Percentiles rank a stretch among this genome's conserved stretches.
Conservation (phyloP, 208 protist genomes). For the Kentomonas sorsogonicus region DNA sequence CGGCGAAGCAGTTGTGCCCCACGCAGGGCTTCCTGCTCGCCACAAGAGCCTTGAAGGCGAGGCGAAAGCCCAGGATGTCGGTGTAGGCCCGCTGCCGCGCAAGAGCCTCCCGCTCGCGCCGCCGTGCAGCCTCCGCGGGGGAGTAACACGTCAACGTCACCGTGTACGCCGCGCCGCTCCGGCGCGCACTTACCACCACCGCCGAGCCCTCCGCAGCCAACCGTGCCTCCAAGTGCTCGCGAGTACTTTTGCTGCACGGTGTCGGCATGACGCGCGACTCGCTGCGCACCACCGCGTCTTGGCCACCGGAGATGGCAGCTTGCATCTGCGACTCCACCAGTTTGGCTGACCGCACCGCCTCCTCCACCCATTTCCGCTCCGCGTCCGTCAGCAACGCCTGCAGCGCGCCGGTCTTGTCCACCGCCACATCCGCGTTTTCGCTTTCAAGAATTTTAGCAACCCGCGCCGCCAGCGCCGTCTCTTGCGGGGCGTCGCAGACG, state of each 20-base stretch:
- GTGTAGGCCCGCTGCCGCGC: constrained; percentile 23
- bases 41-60: constrained; percentile 57
- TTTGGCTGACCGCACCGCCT: not conserved
- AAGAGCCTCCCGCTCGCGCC: constrained; percentile 15
- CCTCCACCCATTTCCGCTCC: constrained; percentile 43
- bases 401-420: constrained; percentile 2
- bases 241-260: constrained; percentile 32
- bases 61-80: constrained; percentile 61
- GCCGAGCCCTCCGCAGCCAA: constrained; percentile 17
- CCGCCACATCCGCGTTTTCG: constrained; percentile 1
- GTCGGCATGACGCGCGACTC: constrained; percentile 38
- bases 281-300: constrained; percentile 11
- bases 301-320: constrained; percentile 17
- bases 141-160: constrained; percentile 30
- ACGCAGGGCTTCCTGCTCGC: constrained; percentile 60
- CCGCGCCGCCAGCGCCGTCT: constrained; percentile 24
- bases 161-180: constrained; percentile 23
- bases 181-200: constrained; percentile 37
- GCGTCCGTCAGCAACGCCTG: constrained; percentile 33
- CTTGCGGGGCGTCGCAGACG: constrained; percentile 34
- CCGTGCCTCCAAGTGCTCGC: constrained; percentile 29
- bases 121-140: constrained; percentile 23
- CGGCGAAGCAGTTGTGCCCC: constrained; percentile 77
- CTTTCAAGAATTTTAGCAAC: no score
- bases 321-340: constrained; percentile 6